These are phyloP conservation scores for Lactarius quietus DNA, from an alignment of 768 basidiomycete species.

Conservation along the genomic window DNA sequence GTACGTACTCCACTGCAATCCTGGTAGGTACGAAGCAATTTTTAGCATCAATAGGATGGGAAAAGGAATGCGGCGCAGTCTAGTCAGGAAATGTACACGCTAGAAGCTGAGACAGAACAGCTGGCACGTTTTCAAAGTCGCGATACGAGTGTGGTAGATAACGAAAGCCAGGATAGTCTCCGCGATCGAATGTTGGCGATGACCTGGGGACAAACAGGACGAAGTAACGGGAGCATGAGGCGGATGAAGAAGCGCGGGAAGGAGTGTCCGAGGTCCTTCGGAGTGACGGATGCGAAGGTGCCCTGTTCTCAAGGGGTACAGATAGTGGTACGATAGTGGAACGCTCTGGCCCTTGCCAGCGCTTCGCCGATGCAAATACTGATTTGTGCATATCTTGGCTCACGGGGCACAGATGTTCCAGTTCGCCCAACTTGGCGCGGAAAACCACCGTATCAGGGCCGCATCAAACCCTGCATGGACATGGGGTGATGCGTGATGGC, in stretches of 20 bases:
- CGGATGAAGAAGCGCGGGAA: neutral
- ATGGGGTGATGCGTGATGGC: slow-evolving; percentile 7
- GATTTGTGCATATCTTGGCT: slow-evolving; percentile 5
- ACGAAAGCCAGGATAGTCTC: neutral
- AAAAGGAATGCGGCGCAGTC: neutral
- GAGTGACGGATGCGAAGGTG: slow-evolving; percentile 14
- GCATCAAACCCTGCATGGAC: slow-evolving; percentile 5
- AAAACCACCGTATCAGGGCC: slow-evolving; percentile 16
- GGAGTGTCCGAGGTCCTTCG: slow-evolving; percentile 22
- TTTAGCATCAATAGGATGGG: neutral
- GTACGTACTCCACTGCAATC: slow-evolving; percentile 1
- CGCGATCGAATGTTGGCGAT: neutral
- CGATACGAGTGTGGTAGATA: neutral
- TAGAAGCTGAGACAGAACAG: neutral
- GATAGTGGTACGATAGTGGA: slow-evolving; percentile 20
- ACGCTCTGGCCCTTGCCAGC: slow-evolving; percentile 21
- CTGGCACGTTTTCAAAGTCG: neutral
- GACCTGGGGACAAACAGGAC: neutral
- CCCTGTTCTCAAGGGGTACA: slow-evolving; percentile 17
- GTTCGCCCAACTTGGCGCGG: slow-evolving; percentile 9
- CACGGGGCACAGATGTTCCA: slow-evolving; percentile 6
- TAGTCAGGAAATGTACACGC: neutral
- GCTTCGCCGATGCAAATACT: slow-evolving; percentile 15
- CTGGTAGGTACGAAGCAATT: neutral
- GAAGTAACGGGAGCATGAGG: slow-evolving; percentile 7